phyloP scores from a whole-genome alignment of 2,329 filamentous ascomycete species.

The Microascus cirrosus region DNA sequence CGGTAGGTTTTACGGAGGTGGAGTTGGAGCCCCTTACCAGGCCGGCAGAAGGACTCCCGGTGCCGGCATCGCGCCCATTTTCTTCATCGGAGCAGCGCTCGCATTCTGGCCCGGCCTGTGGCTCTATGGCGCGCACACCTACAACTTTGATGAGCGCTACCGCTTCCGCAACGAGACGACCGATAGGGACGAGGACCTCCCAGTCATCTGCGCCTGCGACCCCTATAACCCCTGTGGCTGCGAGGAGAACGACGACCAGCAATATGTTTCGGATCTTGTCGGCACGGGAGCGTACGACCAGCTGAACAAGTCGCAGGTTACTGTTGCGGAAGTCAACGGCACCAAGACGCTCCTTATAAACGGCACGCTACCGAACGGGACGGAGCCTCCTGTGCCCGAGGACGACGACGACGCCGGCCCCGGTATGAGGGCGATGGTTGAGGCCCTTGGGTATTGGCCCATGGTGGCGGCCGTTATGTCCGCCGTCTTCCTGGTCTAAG shows the following conservation, averaged over 20 bases:
- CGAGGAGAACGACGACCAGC: slow-evolving; percentile 52
- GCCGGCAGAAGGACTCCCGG: slow-evolving; percentile 33
- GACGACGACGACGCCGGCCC: slow-evolving; percentile 21
- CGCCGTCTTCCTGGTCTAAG: slow-evolving; percentile 30
- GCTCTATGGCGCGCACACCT: slow-evolving; percentile 53
- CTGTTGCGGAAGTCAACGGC: slow-evolving; percentile 45
- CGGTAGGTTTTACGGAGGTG: slow-evolving; percentile 56
- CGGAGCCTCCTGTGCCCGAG: slow-evolving; percentile 36
- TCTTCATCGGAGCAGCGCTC: slow-evolving; percentile 36
- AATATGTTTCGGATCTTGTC: slow-evolving; percentile 50
- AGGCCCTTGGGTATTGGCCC: slow-evolving; percentile 38
- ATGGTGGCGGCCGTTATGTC: slow-evolving; percentile 29
- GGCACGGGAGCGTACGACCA: slow-evolving; percentile 50
- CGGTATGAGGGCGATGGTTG: slow-evolving; percentile 15
- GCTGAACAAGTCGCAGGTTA: slow-evolving; percentile 52
- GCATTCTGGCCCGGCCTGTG: slow-evolving; percentile 55
- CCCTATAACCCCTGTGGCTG: slow-evolving; percentile 44
- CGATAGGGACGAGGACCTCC: slow-evolving; percentile 21
- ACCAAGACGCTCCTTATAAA: slow-evolving; percentile 58
- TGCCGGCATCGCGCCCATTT: slow-evolving; percentile 39
- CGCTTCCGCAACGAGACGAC: slow-evolving; percentile 37
- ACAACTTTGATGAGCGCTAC: slow-evolving; percentile 29
- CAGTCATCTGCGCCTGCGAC: slow-evolving; percentile 41
- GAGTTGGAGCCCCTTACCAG: slow-evolving; percentile 48
- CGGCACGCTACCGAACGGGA: slow-evolving; percentile 62